A percentile compares a stretch with the other conserved stretches of the same genome.
Conservation (phyloP, 768 basidiomycete genomes). For the Tulasnella sp. region DNA sequence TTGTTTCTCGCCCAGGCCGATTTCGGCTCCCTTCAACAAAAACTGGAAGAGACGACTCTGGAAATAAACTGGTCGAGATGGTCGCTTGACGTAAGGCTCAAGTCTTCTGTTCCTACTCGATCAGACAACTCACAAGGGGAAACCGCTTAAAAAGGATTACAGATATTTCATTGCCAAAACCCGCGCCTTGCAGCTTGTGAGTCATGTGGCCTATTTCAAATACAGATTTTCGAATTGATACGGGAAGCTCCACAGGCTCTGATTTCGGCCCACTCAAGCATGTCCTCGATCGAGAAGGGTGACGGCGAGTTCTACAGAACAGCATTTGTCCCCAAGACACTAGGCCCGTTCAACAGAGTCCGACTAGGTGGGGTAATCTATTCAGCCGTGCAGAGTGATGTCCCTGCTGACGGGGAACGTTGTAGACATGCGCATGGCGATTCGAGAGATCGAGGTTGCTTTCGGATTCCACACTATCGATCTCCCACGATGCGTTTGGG, state of each 20-base stretch:
- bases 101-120: neutral
- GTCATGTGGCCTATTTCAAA: slow-evolving; percentile 18
- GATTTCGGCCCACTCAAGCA: slow-evolving; percentile 40
- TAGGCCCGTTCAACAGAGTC: slow-evolving; percentile 36
- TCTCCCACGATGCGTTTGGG: slow-evolving; percentile 32
- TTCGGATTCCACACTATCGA: slow-evolving; percentile 35
- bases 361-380: slow-evolving; percentile 34
- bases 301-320: slow-evolving; percentile 38
- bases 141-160: slow-evolving; percentile 33
- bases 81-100: slow-evolving; percentile 38
- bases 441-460: slow-evolving; percentile 37
- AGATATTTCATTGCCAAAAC: slow-evolving; percentile 36
- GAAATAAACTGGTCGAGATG: slow-evolving; percentile 44
- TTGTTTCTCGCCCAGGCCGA: slow-evolving; percentile 39
- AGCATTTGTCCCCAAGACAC: slow-evolving; percentile 38
- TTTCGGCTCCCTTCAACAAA: slow-evolving; percentile 42
- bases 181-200: slow-evolving; percentile 38
- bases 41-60: slow-evolving; percentile 40
- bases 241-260: slow-evolving; percentile 34
- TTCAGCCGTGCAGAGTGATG: neutral
- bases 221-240: neutral
- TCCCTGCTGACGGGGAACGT: neutral
- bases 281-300: slow-evolving; percentile 37
- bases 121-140: neutral
- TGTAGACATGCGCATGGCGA: slow-evolving; percentile 37